phyloP scores from a whole-genome alignment of 306 rosid species.

The Prosopis cineraria region DNA sequence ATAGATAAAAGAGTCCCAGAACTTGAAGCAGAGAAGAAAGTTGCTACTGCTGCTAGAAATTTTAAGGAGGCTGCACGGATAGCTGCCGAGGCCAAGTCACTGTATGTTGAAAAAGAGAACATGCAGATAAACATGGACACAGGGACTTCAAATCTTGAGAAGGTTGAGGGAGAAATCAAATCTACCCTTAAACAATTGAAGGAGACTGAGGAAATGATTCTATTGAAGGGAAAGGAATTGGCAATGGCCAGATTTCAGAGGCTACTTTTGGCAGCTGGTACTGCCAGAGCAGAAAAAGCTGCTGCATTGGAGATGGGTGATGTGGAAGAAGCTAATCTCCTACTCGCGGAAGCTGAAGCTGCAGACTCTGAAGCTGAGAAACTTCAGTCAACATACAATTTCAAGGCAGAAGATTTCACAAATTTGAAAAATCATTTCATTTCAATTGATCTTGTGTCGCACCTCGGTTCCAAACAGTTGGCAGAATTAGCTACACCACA shows the following conservation, averaged over 20 bases:
- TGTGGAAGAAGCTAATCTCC: slow-evolving; percentile 72
- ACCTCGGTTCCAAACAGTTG: slow-evolving; percentile 64
- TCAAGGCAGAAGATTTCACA: slow-evolving; percentile 55
- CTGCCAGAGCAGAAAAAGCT: slow-evolving; percentile 66
- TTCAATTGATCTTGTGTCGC: slow-evolving; percentile 70
- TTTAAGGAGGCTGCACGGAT: slow-evolving; percentile 88
- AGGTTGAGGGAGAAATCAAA: slow-evolving; percentile 66
- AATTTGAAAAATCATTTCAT: slow-evolving; percentile 56
- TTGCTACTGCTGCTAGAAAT: slow-evolving; percentile 79
- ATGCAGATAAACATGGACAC: slow-evolving; percentile 53
- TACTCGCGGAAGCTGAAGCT: slow-evolving; percentile 80
- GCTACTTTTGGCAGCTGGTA: slow-evolving; percentile 66
- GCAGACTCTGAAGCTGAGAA: slow-evolving; percentile 68
- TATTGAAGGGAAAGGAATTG: slow-evolving; percentile 69
- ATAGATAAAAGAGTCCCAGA: slow-evolving; percentile 81
- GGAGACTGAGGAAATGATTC: slow-evolving; percentile 64
- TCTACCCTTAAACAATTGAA: slow-evolving; percentile 58
- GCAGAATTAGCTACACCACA: slow-evolving; percentile 59
- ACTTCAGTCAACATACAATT: slow-evolving; percentile 56
- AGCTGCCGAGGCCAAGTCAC: slow-evolving; percentile 75
- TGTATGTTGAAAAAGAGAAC: slow-evolving; percentile 59
- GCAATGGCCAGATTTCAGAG: slow-evolving; percentile 73
- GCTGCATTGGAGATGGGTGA: slow-evolving; percentile 77
- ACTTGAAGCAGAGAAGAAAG: slow-evolving; percentile 83
- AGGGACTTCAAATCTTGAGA: slow-evolving; percentile 55